These are phyloP conservation scores for Talaromyces sp. DNA, from an alignment of 2,329 filamentous ascomycete genomes.

Conservation along the genomic window DNA sequence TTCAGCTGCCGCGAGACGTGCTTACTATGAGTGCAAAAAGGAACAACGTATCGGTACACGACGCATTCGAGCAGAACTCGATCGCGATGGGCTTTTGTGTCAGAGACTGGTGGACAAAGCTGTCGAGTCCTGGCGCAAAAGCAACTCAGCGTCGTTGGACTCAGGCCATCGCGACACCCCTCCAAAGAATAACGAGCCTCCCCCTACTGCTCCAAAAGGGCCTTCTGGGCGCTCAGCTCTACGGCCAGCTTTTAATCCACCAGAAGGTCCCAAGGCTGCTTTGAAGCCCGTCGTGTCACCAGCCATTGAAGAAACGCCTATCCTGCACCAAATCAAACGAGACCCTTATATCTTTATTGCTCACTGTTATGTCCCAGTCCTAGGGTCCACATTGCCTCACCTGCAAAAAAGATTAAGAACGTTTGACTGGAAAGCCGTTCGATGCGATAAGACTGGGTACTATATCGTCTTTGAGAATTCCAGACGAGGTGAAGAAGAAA, in stretches of 20 bases:
- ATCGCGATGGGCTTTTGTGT: constrained; percentile 83
- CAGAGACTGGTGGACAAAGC: constrained; percentile 72
- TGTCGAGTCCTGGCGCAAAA: constrained; percentile 65
- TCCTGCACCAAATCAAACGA: constrained; percentile 68
- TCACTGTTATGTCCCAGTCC: constrained; percentile 81
- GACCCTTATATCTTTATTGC: constrained; percentile 90
- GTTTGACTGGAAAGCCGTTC: constrained; percentile 76
- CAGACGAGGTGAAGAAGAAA: constrained; percentile 72
- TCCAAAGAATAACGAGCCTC: constrained; percentile 60
- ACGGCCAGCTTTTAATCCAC: constrained; percentile 35
- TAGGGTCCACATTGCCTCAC: constrained; percentile 81
- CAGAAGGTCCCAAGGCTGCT: constrained; percentile 42
- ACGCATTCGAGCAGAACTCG: constrained; percentile 77
- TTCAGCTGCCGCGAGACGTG: constrained; percentile 75
- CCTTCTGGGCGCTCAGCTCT: constrained; percentile 61
- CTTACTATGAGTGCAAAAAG: constrained; percentile 69
- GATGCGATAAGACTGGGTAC: constrained; percentile 82
- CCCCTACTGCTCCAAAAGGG: constrained; percentile 82
- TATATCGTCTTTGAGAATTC: constrained; percentile 87
- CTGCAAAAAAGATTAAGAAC: constrained; percentile 85
- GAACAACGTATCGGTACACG: constrained; percentile 76
- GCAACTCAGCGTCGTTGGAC: constrained; percentile 32
- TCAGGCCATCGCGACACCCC: constrained; percentile 38
- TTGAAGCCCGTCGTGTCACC: constrained; percentile 43
- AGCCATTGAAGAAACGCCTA: constrained; percentile 63